Evolutionary conservation across 257 asterid genomes (phyloP).

Genomic region (Capsicum chinense): DNA sequence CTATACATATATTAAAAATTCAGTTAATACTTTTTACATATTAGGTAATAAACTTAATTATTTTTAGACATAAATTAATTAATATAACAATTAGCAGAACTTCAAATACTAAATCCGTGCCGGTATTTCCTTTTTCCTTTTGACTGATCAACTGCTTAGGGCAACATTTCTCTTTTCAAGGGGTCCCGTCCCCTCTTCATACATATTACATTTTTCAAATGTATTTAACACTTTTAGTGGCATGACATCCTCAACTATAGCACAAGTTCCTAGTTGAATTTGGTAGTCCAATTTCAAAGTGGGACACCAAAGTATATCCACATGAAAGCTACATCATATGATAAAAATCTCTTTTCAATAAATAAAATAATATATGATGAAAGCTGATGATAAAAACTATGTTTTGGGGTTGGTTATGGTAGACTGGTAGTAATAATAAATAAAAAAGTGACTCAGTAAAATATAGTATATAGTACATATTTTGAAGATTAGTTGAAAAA

Average conservation of each 20-base stretch:
- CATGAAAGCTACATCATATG: slow-evolving; percentile 21
- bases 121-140: background rate
- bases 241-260: slow-evolving; percentile 27
- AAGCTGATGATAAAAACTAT: slow-evolving; percentile 20
- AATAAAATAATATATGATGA: background rate
- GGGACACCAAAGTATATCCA: slow-evolving; percentile 23
- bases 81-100: no score
- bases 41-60: no score
- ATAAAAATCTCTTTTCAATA: background rate
- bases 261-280: slow-evolving; percentile 29
- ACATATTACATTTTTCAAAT: background rate
- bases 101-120: background rate
- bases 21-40: no score
- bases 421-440: background rate
- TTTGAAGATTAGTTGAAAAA: slow-evolving; percentile 13
- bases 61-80: no score
- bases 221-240: background rate
- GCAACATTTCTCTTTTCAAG: slow-evolving; percentile 23
- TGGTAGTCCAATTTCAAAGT: slow-evolving; percentile 30
- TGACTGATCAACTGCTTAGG: slow-evolving; percentile 36
- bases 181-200: background rate
- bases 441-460: background rate
- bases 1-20: no score
- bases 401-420: slow-evolving; percentile 21
- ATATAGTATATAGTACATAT: background rate